Percentiles rank a stretch among this genome's conserved stretches.
phyloP scores from a whole-genome alignment of 768 basidiomycete species.

The Tricholoma sp. region DNA sequence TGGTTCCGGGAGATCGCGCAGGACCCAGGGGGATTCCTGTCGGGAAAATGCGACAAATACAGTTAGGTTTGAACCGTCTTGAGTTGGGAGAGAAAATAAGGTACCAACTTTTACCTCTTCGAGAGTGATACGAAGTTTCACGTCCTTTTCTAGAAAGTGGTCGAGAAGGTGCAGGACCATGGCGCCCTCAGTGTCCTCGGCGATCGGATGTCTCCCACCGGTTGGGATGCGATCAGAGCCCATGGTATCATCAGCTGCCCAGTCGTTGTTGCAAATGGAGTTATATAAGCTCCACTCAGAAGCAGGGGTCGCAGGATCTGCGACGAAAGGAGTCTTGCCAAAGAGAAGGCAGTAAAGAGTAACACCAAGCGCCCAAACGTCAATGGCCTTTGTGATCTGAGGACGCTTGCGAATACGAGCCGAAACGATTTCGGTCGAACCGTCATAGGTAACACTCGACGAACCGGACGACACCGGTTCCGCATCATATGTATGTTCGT shows the following conservation, averaged over 20 bases:
- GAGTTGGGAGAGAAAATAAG: slow-evolving; percentile 9
- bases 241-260: slow-evolving; percentile 62
- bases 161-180: slow-evolving; percentile 70
- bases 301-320: slow-evolving; percentile 21
- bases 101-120: slow-evolving; percentile 69
- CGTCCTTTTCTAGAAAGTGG: slow-evolving; percentile 77
- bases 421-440: slow-evolving; percentile 19
- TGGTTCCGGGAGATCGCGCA: slow-evolving; percentile 60
- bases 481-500: slow-evolving; percentile 45
- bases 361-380: slow-evolving; percentile 96
- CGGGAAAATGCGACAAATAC: slow-evolving; percentile 7
- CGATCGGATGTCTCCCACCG: slow-evolving; percentile 50
- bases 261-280: slow-evolving; percentile 73
- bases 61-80: slow-evolving; percentile 5
- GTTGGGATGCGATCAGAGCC: slow-evolving; percentile 64
- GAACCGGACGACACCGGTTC: slow-evolving; percentile 16
- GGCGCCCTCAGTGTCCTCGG: slow-evolving; percentile 45
- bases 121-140: slow-evolving; percentile 65
- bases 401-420: slow-evolving; percentile 25
- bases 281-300: slow-evolving; percentile 74
- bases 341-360: slow-evolving; percentile 94
- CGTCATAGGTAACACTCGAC: slow-evolving; percentile 11
- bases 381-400: slow-evolving; percentile 86
- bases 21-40: slow-evolving; percentile 62
- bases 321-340: slow-evolving; percentile 71